Conservation (phyloP, 2,329 filamentous ascomycete species). For the Pestalotiopsis sp. region DNA sequence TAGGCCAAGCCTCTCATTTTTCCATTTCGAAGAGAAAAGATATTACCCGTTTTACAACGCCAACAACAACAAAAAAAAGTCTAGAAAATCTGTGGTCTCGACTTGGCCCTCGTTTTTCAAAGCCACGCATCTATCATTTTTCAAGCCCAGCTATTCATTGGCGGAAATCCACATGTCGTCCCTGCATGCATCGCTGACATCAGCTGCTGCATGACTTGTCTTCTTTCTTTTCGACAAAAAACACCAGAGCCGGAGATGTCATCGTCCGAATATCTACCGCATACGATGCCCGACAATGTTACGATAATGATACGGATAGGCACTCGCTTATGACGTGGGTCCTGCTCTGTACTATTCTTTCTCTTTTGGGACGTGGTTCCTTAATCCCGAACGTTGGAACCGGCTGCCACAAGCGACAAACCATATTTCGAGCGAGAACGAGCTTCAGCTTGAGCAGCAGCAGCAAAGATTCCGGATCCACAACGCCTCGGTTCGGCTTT, state of each 20-base stretch:
- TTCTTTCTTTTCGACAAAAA: background rate
- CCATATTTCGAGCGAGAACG: background rate
- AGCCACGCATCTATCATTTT: background rate
- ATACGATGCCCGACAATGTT: background rate
- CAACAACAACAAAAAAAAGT: background rate
- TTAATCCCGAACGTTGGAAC: background rate
- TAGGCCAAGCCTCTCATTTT: conserved; percentile 19
- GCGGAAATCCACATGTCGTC: background rate
- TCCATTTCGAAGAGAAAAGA: background rate
- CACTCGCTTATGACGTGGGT: conserved; percentile 13
- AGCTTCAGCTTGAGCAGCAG: background rate
- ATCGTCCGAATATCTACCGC: background rate
- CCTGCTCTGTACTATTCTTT: background rate
- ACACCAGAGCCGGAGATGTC: background rate
- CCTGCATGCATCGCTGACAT: background rate
- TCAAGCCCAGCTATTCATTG: background rate
- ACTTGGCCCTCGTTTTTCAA: background rate
- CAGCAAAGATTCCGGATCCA: background rate
- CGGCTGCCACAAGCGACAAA: background rate
- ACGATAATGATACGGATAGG: background rate
- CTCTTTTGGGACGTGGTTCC: background rate
- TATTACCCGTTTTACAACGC: background rate
- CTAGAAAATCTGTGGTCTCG: background rate
- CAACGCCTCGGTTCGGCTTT: conserved; percentile 11
- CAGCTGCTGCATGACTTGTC: background rate